Base-by-base conservation (phyloP, 2,329 filamentous ascomycete genomes). In the Eutypa lata region DNA sequence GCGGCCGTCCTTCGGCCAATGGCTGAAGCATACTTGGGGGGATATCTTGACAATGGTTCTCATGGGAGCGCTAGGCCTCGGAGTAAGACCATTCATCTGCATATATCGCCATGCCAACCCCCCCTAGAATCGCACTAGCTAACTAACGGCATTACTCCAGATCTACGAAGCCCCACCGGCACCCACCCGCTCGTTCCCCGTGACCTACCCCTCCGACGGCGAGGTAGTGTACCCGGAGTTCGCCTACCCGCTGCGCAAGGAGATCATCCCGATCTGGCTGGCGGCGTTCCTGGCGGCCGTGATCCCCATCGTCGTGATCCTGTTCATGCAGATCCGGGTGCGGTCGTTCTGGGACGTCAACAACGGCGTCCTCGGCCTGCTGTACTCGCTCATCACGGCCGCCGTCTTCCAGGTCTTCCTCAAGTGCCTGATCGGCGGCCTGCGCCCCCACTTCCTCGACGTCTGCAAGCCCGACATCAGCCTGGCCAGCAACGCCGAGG, bases 401-500 rank as follows among this genome's bases (percentile, higher is more conserved):
- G 84, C 86, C n/a, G 82, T 90, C 48, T 89, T 91, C 73, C 88
- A 91, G 64, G 87, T 90, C 59, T 86, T 90, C 64, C 62, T 90
- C 66, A 91, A 91, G 71, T 87, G 81, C 79, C 79, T 90, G 42
- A 89, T 91, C 57, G 88, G 88, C 14, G 87, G 87, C 14, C 73
- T 88, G 19, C 79, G 86, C n/a, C 87, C 87, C 1, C 84, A 89
- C 67, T 90, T 90, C 72, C 76, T 90, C 19, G 77, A 76, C 21
- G 86, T 88, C 50, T 90, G 87, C 77, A 80, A 86, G 67, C 88
- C 86, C 1, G 77, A 78, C 52, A 65, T 81, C n/a, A 71, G 71
- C 3, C 69, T 69, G 1, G 68, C 69, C 14, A 70, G 73, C 45
- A 68, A 70, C 35, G 71, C 69, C 3, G 60, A 69, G 6, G 76